Evolutionary conservation across 306 rosid species (phyloP), one percentile per base, ranked within the genome.

Genomic region (Cercis canadensis): DNA sequence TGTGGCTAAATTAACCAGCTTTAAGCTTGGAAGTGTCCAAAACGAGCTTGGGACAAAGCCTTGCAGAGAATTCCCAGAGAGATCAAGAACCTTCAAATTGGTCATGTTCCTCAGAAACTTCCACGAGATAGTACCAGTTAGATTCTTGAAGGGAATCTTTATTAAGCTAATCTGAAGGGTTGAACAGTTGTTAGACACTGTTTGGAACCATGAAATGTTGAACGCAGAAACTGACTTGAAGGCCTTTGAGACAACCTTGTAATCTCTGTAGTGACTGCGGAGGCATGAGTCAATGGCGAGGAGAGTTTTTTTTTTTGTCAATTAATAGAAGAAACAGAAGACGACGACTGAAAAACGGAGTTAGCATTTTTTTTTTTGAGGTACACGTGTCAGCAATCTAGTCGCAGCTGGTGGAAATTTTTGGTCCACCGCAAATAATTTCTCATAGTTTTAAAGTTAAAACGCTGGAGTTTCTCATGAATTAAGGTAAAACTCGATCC

Each of bases 61-160:
- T 66, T 81, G 76, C 14, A 94, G 84, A 18, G 49, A 73, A 73
- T 94, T 94, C 44, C 50, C 66, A 13, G 99, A 91, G 33, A 94
- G 86, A 84, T 94, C 89, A 8, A 94, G 76, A 78, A 64, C 32
- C 37, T 81, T 69, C 34, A 94, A 73, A 14, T 60, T 57, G 0
- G 95, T 71, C 84, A 94, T 81, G 86, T 82, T 85, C 64, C 76
- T 76, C 11, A 94, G 72, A 21, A 76, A 83, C 46, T 41, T 70
- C 99, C 97, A 94, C 6, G 99, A 85, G 59, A 89, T 61, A 16
- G 57, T 62, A 2, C 99, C 99, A 10, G 71, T 82, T 16, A 94
- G 84, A 62, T 87, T 89, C 69, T 24, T 87, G 36, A 82, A 86
- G 0, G 87, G 53, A 31, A 94, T 91, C 8, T 52, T 57, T 8